Evolutionary conservation across 2,329 filamentous ascomycete species (phyloP), one percentile per base, ranked within the genome.

Genomic region (Cladosporium colombiae): DNA sequence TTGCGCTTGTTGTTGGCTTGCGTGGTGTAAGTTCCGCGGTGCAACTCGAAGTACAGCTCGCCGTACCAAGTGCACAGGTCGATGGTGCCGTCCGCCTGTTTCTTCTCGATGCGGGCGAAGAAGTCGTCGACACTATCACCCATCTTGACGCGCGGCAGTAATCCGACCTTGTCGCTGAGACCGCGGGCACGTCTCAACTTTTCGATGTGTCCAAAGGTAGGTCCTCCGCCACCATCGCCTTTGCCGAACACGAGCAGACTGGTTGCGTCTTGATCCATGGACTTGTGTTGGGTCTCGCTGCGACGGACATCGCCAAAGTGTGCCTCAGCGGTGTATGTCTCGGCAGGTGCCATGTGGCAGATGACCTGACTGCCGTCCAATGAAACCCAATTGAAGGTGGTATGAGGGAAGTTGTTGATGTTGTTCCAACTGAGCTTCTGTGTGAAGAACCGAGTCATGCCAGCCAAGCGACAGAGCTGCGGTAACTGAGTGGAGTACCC

Each of bases 341-440:
- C 93, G 2, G 92, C 87, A 1, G 95, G 95, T 3, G 93, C 88
- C 95, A 99, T 99, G 75, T 99, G 95, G 78, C 94, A 98, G 68
- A 99, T 88, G 70, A 99, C 95, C 75, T 98, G 95, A 74, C 91
- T 96, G 66, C 95, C 94, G 77, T 99, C 95, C 16, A 97, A 86
- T 14, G 93, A 88, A 35, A 99, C 93, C 95, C 95, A 99, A 79
- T 97, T 97, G 84, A 99, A 99, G 0, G 95, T 98, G 6, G 95
- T 98, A 76, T 98, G 95, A 0, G 95, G 95, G 81, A 98, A 99
- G 75, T 91, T 96, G 81, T 98, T 98, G 85, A 98, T 98, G 77
- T 98, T 98, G 82, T 98, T 98, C 95, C 95, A 99, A 82, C 94
- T 98, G 67, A 99, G 84, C 81, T 99, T 99, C 79, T 99, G 95